A percentile compares a stretch with the other conserved stretches of the same genome.
These are phyloP conservation scores for Termitomyces sp. DNA, from an alignment of 768 basidiomycete genomes.

Conservation along the genomic window DNA sequence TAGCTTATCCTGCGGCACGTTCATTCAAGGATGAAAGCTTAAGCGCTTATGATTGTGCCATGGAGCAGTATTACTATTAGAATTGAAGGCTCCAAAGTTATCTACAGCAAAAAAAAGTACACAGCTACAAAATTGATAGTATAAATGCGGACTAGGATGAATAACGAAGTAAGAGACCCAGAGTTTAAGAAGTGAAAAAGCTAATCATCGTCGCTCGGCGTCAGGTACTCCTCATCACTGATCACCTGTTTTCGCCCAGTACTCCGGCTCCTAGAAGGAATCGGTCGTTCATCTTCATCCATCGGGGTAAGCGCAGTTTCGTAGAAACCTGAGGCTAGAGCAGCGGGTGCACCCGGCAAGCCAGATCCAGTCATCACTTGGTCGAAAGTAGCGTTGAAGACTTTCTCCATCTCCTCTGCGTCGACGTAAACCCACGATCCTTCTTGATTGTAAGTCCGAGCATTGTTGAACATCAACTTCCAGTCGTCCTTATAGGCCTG, in stretches of 20 bases:
- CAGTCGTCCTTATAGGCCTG: constrained; percentile 74
- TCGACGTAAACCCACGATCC: constrained; percentile 94
- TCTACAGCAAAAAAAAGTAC: constrained; percentile 9
- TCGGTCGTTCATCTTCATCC: constrained; percentile 73
- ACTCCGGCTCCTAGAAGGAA: constrained; percentile 51
- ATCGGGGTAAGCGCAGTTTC: constrained; percentile 75
- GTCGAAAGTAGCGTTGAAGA: constrained; percentile 71
- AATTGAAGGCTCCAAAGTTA: not conserved
- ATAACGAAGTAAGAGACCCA: constrained; percentile 2
- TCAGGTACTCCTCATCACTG: constrained; percentile 71
- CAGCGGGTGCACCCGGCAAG: constrained; percentile 64
- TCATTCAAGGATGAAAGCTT: too few species aligned
- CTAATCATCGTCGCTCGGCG: constrained; percentile 73
- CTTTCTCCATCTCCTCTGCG: constrained; percentile 92
- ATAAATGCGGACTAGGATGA: constrained; percentile 8
- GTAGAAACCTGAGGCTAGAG: constrained; percentile 47
- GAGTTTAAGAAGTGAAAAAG: not conserved
- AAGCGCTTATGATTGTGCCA: not conserved
- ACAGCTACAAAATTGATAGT: constrained; percentile 2
- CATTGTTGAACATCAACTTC: constrained; percentile 92
- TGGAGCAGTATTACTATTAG: constrained; percentile 5
- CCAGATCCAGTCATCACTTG: constrained; percentile 63
- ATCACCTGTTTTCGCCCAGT: constrained; percentile 68
- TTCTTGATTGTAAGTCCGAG: constrained; percentile 90
- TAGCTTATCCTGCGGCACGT: too few species aligned